Evolutionary conservation across 2,329 filamentous ascomycete species (phyloP).

Genomic region (Fusarium sp.): DNA sequence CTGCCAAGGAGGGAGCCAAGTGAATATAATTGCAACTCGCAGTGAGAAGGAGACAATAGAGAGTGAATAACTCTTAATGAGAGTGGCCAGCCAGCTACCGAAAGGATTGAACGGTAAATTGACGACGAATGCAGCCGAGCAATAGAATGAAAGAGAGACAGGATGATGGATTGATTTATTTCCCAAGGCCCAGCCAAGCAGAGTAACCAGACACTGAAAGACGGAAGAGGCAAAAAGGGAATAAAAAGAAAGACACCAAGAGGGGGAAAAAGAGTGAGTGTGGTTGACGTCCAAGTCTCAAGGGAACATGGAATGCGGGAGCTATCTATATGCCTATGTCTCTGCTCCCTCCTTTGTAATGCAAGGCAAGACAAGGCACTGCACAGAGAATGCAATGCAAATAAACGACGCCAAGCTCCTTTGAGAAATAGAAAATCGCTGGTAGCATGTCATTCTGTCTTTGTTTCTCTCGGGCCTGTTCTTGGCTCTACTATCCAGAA

Average conservation of each 20-base stretch:
- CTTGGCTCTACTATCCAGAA: background rate
- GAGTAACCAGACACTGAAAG: constrained; percentile 41
- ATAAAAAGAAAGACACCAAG: constrained; percentile 1
- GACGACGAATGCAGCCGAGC: constrained; percentile 32
- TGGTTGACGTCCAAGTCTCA: constrained; percentile 26
- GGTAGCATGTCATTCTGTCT: background rate
- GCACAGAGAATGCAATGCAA: background rate
- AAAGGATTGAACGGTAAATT: constrained; percentile 48
- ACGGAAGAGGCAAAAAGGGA: constrained; percentile 21
- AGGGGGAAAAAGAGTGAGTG: constrained; percentile 11
- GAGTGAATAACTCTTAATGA: constrained; percentile 4
- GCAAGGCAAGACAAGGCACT: background rate
- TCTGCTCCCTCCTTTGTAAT: constrained; percentile 10
- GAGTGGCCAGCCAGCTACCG: constrained; percentile 47
- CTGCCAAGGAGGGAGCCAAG: constrained; percentile 39
- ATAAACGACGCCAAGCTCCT: constrained; percentile 13
- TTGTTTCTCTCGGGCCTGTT: background rate
- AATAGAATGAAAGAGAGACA: constrained; percentile 13
- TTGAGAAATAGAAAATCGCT: constrained; percentile 9
- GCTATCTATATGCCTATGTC: constrained; percentile 43
- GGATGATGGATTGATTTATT: constrained; percentile 9
- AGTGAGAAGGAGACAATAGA: constrained; percentile 29
- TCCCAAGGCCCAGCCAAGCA: constrained; percentile 9
- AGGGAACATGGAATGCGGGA: constrained; percentile 45
- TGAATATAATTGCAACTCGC: constrained; percentile 14